phyloP scores from a whole-genome alignment of 2,329 filamentous ascomycete genomes.

The Talaromyces sp. region DNA sequence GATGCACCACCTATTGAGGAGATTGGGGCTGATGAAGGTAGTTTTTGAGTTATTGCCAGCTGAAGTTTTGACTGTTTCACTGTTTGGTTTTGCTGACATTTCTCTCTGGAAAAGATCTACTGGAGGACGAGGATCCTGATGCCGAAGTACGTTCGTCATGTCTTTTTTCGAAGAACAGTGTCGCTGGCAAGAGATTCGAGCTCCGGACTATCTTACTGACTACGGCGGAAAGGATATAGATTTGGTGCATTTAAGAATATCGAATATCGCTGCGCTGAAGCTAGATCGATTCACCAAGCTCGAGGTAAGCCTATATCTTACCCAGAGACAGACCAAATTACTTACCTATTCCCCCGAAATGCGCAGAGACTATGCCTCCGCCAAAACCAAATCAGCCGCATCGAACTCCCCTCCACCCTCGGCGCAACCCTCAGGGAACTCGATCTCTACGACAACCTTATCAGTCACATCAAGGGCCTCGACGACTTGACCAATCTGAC shows the following conservation, averaged over 20 bases:
- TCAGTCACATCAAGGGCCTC: conserved; percentile 79
- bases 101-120: conserved; percentile 48
- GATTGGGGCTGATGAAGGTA: conserved; percentile 79
- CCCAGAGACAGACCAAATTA: too few species aligned
- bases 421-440: conserved; percentile 71
- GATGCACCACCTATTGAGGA: conserved; percentile 66
- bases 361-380: conserved; percentile 73
- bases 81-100: neutral
- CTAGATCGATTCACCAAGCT: conserved; percentile 79
- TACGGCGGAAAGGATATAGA: conserved; percentile 67
- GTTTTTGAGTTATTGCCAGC: neutral
- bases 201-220: neutral
- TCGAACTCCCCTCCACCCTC: conserved; percentile 69
- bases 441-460: conserved; percentile 95
- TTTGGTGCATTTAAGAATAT: conserved; percentile 80
- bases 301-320: conserved; percentile 42
- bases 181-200: neutral
- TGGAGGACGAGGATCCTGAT: conserved; percentile 57
- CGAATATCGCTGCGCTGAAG: conserved; percentile 71
- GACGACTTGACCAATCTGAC: conserved; percentile 73
- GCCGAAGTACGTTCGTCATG: conserved; percentile 44
- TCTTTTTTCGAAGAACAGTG: neutral
- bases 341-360: neutral
- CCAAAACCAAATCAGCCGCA: conserved; percentile 80
- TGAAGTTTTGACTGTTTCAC: neutral